phyloP scores from a whole-genome alignment of 257 asterid species.

The Solanum etuberosum region DNA sequence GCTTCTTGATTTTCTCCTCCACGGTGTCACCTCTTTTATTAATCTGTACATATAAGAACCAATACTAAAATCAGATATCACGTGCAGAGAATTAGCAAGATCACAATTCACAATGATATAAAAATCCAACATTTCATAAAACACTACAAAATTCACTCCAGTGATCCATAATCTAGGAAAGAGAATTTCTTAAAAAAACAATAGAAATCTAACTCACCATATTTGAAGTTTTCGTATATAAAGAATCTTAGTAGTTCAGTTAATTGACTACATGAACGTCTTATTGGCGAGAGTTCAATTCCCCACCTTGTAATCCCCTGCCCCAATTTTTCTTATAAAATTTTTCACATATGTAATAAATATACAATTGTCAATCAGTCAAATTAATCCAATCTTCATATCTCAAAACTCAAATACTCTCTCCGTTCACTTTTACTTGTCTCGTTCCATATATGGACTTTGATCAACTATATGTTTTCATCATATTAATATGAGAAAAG shows the following conservation, averaged over 20 bases:
- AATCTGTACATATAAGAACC: conserved; percentile 31
- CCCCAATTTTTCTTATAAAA: not conserved
- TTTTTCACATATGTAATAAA: too few species aligned
- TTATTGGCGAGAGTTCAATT: not conserved
- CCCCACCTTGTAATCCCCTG: not conserved
- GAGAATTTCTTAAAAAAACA: not conserved
- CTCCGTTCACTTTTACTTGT: not conserved
- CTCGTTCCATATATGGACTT: not conserved
- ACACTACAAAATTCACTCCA: not conserved
- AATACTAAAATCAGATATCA: not conserved
- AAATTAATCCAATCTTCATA: not conserved
- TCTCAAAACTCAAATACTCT: not conserved
- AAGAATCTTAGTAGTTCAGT: not conserved
- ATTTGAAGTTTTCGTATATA: not conserved
- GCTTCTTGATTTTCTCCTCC: conserved; percentile 80
- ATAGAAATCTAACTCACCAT: not conserved
- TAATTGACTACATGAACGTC: not conserved
- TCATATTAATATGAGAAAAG: not conserved
- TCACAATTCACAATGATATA: not conserved
- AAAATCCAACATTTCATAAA: not conserved
- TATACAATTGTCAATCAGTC: not conserved
- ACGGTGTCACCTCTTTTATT: conserved; percentile 85
- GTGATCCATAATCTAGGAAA: not conserved
- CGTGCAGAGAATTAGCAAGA: not conserved
- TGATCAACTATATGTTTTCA: not conserved